Evolutionary conservation across 306 rosid species (phyloP).

Genomic region (Quercus wislizeni): DNA sequence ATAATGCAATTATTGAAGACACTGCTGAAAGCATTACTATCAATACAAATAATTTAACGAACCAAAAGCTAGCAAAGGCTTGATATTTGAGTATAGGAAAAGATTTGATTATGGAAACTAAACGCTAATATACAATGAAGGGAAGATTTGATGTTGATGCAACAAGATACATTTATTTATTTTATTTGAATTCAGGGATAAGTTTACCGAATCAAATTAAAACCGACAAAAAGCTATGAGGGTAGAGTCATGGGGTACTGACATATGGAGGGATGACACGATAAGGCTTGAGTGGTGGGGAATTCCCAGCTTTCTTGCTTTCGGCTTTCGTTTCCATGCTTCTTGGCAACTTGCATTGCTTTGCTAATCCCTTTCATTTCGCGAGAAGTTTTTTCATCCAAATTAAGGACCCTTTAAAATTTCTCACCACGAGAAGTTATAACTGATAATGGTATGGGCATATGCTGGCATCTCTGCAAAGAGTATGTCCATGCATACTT

Average conservation of each 20-base stretch:
- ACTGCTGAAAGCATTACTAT: no score
- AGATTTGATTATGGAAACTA: no score
- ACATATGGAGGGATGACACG: constrained; percentile 8
- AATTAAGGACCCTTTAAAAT: no score
- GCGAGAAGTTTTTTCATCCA: neutral
- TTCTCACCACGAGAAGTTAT: neutral
- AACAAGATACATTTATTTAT: no score
- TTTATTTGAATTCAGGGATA: no score
- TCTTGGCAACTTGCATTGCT: constrained; percentile 40
- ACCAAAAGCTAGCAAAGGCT: no score
- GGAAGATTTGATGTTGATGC: no score
- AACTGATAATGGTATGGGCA: neutral
- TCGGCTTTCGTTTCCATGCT: constrained; percentile 17
- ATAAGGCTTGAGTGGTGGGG: constrained; percentile 24
- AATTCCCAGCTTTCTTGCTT: neutral
- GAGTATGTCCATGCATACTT: neutral
- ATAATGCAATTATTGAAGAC: no score
- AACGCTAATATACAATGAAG: no score
- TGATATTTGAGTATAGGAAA: no score
- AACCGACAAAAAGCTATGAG: constrained; percentile 2
- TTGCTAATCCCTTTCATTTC: neutral
- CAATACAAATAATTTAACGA: no score
- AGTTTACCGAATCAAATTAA: neutral
- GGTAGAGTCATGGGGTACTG: constrained; percentile 1
- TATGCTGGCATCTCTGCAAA: no score